Base-by-base conservation (phyloP, 2,329 filamentous ascomycete genomes). In the Aurifilum marmelostoma region DNA sequence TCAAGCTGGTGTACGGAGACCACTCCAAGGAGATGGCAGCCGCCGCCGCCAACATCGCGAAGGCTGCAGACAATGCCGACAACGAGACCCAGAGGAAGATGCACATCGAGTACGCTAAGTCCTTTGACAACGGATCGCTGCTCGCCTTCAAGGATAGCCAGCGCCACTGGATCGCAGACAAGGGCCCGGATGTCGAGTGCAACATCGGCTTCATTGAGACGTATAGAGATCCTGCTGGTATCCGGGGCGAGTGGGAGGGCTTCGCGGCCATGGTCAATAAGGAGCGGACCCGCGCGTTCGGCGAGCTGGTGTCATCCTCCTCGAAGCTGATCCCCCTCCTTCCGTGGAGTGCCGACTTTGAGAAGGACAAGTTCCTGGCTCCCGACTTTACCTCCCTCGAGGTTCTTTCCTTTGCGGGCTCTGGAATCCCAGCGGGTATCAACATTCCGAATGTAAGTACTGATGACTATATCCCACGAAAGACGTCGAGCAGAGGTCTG, bases 331-430 rank as follows among this genome's bases (percentile, higher is more conserved):
- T 99, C 65, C 93, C 94, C 8, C 89, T 97, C 71, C 83, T 99
- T 18, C 96, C 96, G 0, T 99, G 96, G 96, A 83, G 85, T 47
- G 87, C 88, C 61, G 92, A 93, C 0, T 99, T 98, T 73, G 96
- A 99, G 78, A 98, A 98, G 80, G 94, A 97, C 83, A 94, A 92
- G 76, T 99, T 99, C 80, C 81, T 97, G 47, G 95, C 93, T 65
- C 96, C 96, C 0, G 96, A 99, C 78, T 99, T 99, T 77, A 98
- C 96, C 0, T 96, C 92, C 12, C 85, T 98, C 1, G 96, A 99
- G 79, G 94, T 97, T 2, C 81, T 97, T 71, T 93, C 91, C 0
- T 97, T 97, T 74, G 86, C 87, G 77, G 87, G 84, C 65, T 89
- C 84, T 69, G 90, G 88, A 68, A 92, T 91, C 67, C 89, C 89